Percentiles rank a stretch among this genome's conserved stretches.
These are phyloP conservation scores for Martiniozyma abietophila DNA, from an alignment of 805 yeast species.

Conservation along the genomic window DNA sequence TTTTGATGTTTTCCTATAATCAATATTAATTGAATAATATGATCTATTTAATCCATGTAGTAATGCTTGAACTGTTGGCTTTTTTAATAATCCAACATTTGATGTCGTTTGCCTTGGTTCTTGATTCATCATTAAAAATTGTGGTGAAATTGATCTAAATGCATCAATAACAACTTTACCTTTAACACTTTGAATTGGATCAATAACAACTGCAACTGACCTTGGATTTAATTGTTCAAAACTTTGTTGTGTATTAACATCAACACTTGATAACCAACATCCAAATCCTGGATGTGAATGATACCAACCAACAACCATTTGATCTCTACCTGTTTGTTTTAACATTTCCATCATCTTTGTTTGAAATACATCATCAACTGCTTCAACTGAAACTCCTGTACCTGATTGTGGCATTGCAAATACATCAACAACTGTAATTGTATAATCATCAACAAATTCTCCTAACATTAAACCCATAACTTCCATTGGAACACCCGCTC, in stretches of 20 bases:
- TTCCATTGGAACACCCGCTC: slow-evolving; percentile 78
- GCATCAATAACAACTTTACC: slow-evolving; percentile 99
- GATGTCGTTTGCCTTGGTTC: slow-evolving; percentile 98
- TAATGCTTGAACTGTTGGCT: slow-evolving; percentile 93
- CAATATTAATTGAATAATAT: slow-evolving; percentile 91
- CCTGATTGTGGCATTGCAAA: slow-evolving; percentile 98
- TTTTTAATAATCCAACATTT: slow-evolving; percentile 88
- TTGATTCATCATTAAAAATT: slow-evolving; percentile 86
- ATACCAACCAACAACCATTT: slow-evolving; percentile 99
- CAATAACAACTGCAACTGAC: slow-evolving; percentile 97
- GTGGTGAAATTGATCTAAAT: slow-evolving; percentile 84
- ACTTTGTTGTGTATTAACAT: slow-evolving; percentile 95
- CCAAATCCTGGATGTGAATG: slow-evolving; percentile 99
- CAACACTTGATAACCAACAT: slow-evolving; percentile 98
- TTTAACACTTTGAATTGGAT: slow-evolving; percentile 96
- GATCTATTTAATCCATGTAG: slow-evolving; percentile 96
- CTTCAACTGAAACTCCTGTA: slow-evolving; percentile 98
- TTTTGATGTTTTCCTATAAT: slow-evolving; percentile 82
- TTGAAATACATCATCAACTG: slow-evolving; percentile 98
- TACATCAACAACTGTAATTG: slow-evolving; percentile 94
- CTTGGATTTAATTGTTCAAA: slow-evolving; percentile 92
- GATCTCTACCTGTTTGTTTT: slow-evolving; percentile 97
- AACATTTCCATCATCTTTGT: slow-evolving; percentile 99
- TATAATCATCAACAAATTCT: slow-evolving; percentile 93
- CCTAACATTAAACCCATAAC: slow-evolving; percentile 98